phyloP scores from a whole-genome alignment of 1,284 basidiomycete species.

The Tilletia indica region DNA sequence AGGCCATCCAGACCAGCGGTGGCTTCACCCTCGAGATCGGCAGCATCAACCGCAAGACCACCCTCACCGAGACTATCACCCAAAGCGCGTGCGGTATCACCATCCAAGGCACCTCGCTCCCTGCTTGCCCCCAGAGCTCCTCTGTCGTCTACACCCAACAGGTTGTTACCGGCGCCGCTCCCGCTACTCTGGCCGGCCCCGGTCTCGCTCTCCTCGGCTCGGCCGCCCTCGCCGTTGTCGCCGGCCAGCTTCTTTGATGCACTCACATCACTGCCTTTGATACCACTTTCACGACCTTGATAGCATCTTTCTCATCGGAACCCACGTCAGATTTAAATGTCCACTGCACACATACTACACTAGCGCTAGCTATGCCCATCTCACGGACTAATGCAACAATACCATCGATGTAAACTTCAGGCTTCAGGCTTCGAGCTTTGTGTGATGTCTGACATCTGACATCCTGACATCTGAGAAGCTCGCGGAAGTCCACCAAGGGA shows the following conservation, averaged over 20 bases:
- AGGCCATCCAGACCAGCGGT: not conserved
- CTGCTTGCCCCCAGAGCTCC: not conserved
- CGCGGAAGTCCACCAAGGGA: too few species aligned
- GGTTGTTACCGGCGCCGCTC: not conserved
- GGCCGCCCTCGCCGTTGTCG: conserved; percentile 4
- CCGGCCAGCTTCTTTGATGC: conserved; percentile 5
- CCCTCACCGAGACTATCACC: conserved; percentile 6
- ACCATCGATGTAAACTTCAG: too few species aligned
- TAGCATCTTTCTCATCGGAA: too few species aligned
- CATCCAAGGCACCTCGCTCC: not conserved
- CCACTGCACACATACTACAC: too few species aligned
- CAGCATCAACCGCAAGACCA: not conserved
- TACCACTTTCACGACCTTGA: too few species aligned
- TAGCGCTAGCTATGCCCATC: too few species aligned
- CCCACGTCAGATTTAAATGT: too few species aligned
- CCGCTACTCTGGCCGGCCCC: conserved; percentile 1
- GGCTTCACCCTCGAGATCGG: not conserved
- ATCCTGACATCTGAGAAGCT: too few species aligned
- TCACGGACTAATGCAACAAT: too few species aligned
- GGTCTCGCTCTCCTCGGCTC: conserved; percentile 13
- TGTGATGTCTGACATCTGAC: too few species aligned
- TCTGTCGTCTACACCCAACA: not conserved
- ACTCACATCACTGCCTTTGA: too few species aligned
- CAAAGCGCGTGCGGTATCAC: not conserved
- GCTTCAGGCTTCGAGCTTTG: too few species aligned